Percentiles rank a stretch among this genome's conserved stretches.
phyloP scores from a whole-genome alignment of 106 monocot genomes.

The Dioscorea dumetorum region DNA sequence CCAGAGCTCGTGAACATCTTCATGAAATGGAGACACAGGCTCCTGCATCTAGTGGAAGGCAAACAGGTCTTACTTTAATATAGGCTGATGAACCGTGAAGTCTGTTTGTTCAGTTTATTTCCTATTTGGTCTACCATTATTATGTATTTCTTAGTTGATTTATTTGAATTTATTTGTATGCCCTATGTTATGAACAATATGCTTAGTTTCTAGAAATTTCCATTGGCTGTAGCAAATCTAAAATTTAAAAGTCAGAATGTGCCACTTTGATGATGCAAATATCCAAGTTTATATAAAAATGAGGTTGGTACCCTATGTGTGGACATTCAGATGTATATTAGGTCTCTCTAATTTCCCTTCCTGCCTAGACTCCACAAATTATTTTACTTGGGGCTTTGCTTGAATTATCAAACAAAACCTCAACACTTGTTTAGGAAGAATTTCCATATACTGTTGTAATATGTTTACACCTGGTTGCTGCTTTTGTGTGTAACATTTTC shows the following conservation, averaged over 20 bases:
- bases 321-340: too few relatives aligned
- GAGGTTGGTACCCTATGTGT: too few relatives aligned
- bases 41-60: slow-evolving; percentile 29
- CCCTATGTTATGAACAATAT: neutral
- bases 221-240: neutral
- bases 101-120: neutral
- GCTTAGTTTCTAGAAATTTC: neutral
- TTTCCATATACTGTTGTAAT: neutral
- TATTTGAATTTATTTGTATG: neutral
- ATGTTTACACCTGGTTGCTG: neutral
- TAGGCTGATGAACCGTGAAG: too few relatives aligned
- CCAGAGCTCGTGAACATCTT: slow-evolving; percentile 68
- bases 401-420: neutral
- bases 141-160: neutral
- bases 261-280: neutral
- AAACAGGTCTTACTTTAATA: slow-evolving; percentile 16
- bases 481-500: neutral
- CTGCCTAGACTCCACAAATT: neutral
- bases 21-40: slow-evolving; percentile 55
- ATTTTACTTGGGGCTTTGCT: neutral
- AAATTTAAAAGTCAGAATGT: neutral
- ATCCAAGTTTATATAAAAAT: neutral
- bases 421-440: neutral
- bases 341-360: neutral
- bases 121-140: neutral